Conservation (phyloP, 768 basidiomycete species). For the Pleurotus salmoneostramineus region DNA sequence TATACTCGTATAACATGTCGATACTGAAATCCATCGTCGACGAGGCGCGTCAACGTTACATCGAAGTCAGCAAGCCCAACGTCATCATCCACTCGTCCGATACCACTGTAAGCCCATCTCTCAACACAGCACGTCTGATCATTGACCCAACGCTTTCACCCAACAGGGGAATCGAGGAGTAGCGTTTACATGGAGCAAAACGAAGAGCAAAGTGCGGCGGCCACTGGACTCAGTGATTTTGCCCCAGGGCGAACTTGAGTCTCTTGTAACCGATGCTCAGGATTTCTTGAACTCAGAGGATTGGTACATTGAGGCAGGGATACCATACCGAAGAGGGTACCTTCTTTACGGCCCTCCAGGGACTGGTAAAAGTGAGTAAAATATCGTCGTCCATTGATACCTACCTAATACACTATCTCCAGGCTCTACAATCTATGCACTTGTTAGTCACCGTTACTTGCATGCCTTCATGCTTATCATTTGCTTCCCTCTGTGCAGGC, state of each 20-base stretch:
- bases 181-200: slow-evolving; percentile 35
- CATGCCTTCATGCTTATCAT: no score
- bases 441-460: slow-evolving; percentile 19
- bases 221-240: slow-evolving; percentile 51
- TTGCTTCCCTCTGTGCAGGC: slow-evolving; percentile 20
- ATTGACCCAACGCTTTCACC: not conserved
- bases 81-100: slow-evolving; percentile 36
- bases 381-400: not conserved
- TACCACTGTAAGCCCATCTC: slow-evolving; percentile 18
- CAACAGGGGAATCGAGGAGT: slow-evolving; percentile 32
- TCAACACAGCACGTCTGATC: not conserved
- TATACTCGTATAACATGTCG: slow-evolving; percentile 40
- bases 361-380: slow-evolving; percentile 50
- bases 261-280: slow-evolving; percentile 43
- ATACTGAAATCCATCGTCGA: slow-evolving; percentile 38
- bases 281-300: slow-evolving; percentile 52
- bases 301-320: slow-evolving; percentile 56
- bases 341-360: slow-evolving; percentile 60
- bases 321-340: slow-evolving; percentile 55
- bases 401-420: no score
- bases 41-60: slow-evolving; percentile 35
- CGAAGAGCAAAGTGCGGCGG: slow-evolving; percentile 44
- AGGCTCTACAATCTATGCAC: slow-evolving; percentile 53
- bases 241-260: slow-evolving; percentile 39
- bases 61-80: slow-evolving; percentile 34